Conservation (phyloP, 805 yeast genomes). For the Wickerhamomyces xylosicus region DNA sequence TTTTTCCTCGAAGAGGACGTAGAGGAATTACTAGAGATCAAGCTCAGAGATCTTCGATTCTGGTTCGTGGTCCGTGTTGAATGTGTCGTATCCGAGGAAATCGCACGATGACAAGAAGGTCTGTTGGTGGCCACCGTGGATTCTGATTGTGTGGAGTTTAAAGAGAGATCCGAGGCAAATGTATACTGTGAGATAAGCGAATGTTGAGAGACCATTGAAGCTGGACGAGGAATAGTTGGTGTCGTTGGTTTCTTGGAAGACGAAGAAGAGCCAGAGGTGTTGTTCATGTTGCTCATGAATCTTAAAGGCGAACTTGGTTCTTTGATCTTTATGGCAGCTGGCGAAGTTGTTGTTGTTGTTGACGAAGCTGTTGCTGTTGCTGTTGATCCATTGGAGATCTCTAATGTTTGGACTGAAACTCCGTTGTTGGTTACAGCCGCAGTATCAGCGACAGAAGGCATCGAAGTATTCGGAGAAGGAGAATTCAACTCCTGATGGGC, state of each 20-base stretch:
- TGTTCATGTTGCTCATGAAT: constrained; percentile 4
- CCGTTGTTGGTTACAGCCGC: not conserved
- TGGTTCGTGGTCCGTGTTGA: constrained; percentile 13
- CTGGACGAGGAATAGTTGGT: constrained; percentile 27
- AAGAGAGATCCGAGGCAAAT: constrained; percentile 40
- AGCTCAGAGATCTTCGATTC: constrained; percentile 24
- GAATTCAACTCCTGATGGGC: not conserved
- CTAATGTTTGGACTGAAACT: not conserved
- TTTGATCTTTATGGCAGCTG: constrained; percentile 20
- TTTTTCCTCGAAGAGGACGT: constrained; percentile 29
- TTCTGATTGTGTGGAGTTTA: constrained; percentile 11
- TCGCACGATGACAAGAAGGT: constrained; percentile 13
- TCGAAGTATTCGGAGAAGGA: not conserved
- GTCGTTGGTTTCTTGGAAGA: not conserved
- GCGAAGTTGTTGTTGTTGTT: not conserved
- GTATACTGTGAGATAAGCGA: constrained; percentile 37
- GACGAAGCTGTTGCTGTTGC: not conserved
- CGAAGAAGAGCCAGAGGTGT: not conserved
- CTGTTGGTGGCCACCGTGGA: constrained; percentile 4
- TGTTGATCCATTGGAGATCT: not conserved
- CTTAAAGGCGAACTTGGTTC: constrained; percentile 21
- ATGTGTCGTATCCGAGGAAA: constrained; percentile 15
- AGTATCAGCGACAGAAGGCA: too few species aligned
- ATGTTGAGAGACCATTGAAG: constrained; percentile 40
- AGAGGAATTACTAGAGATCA: constrained; percentile 28